These are phyloP conservation scores for Pelargonium nanum DNA, from an alignment of 345 rosid species.

Conservation along the genomic window DNA sequence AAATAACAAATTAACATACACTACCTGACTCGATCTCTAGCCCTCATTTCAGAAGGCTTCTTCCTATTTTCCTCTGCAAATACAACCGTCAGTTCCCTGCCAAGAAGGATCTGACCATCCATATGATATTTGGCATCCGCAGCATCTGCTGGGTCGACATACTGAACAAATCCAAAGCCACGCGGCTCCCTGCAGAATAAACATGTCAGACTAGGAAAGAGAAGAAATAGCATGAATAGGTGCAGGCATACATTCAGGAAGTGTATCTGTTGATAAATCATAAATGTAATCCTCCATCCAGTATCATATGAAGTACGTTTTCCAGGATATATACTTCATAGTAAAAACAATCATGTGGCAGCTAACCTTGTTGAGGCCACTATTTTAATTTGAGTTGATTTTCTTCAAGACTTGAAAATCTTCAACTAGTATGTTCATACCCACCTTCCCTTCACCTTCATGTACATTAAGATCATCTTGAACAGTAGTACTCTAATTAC, in stretches of 20 bases:
- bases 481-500: constrained; percentile 44
- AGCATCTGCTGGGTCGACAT: constrained; percentile 75
- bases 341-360: constrained; percentile 24
- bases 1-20: no score
- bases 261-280: not conserved
- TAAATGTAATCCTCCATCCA: constrained; percentile 1
- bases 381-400: constrained; percentile 33
- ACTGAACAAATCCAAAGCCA: constrained; percentile 90
- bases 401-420: constrained; percentile 55
- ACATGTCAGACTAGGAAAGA: constrained; percentile 5
- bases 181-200: constrained; percentile 59
- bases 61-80: constrained; percentile 90
- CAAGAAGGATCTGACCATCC: constrained; percentile 76
- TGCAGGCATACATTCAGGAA: not conserved
- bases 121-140: constrained; percentile 74
- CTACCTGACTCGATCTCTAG: constrained; percentile 50
- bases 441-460: constrained; percentile 41
- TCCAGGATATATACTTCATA: constrained; percentile 10
- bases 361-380: constrained; percentile 60
- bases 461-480: constrained; percentile 34
- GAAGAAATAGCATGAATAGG: not conserved
- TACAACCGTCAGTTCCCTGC: constrained; percentile 66
- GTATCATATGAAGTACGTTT: not conserved
- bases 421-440: constrained; percentile 39
- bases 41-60: constrained; percentile 89